Conservation (phyloP, 1,284 basidiomycete species). For the Cutaneotrichosporon sp. region DNA sequence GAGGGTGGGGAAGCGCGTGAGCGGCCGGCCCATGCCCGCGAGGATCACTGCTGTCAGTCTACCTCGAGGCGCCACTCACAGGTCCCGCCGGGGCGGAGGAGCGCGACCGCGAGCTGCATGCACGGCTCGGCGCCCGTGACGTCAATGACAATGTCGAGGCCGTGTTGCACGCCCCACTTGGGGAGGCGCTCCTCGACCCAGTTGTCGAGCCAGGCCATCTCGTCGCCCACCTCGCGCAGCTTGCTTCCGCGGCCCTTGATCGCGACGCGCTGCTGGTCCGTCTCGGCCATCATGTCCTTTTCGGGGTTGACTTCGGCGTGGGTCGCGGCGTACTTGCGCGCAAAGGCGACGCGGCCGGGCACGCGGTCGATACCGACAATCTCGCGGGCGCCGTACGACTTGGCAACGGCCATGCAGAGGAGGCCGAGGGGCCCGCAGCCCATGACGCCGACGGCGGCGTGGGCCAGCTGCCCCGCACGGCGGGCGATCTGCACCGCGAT, state of each 20-base stretch:
- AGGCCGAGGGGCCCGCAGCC: conserved; percentile 89
- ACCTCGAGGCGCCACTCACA: conserved; percentile 21
- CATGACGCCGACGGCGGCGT: conserved; percentile 73
- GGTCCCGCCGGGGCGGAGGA: conserved; percentile 63
- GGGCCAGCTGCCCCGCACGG: conserved; percentile 35
- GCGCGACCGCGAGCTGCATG: conserved; percentile 58
- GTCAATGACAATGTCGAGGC: conserved; percentile 62
- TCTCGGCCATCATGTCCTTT: background rate
- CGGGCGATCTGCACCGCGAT: conserved; percentile 70
- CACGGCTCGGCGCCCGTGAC: conserved; percentile 63
- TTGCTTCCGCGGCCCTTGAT: conserved; percentile 41
- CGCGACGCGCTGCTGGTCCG: background rate
- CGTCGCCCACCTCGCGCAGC: conserved; percentile 61
- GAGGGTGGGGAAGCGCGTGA: conserved; percentile 32
- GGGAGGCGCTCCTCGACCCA: conserved; percentile 39
- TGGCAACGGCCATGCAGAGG: conserved; percentile 83
- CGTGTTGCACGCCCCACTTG: conserved; percentile 51
- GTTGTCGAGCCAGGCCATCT: conserved; percentile 42
- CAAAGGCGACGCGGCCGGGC: conserved; percentile 73
- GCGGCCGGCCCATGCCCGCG: conserved; percentile 31
- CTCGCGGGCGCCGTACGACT: conserved; percentile 74
- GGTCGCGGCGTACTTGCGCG: conserved; percentile 71
- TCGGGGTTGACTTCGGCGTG: conserved; percentile 9
- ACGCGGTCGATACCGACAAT: conserved; percentile 68
- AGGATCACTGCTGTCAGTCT: conserved; percentile 25